Evolutionary conservation across 805 yeast species (phyloP).

Genomic region (Zygotorulaspora sp.): DNA sequence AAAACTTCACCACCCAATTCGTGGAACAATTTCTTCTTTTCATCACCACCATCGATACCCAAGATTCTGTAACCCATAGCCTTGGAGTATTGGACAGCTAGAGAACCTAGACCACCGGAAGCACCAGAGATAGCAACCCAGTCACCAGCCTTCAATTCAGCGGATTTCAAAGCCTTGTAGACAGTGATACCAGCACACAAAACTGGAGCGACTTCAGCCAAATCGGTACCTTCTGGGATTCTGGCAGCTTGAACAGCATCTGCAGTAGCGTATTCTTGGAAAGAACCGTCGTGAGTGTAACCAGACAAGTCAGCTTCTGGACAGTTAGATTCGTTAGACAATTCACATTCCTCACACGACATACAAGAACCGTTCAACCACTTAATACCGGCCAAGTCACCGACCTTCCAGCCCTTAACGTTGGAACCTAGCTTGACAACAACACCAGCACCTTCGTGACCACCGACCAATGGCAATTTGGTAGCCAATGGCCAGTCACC

Average conservation of each 20-base stretch:
- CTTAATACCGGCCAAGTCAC: conserved; percentile 61
- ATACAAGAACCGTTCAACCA: conserved; percentile 64
- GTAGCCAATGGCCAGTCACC: conserved; percentile 85
- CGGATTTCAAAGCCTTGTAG: conserved; percentile 83
- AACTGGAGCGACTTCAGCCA: conserved; percentile 74
- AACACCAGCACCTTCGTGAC: conserved; percentile 68
- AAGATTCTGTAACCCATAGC: conserved; percentile 73
- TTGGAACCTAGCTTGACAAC: conserved; percentile 57
- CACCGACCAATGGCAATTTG: conserved; percentile 60
- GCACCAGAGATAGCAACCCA: conserved; percentile 79
- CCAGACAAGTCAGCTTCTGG: conserved; percentile 71
- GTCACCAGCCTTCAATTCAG: conserved; percentile 62
- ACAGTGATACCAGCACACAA: conserved; percentile 91
- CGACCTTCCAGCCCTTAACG: conserved; percentile 55
- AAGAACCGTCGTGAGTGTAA: conserved; percentile 85
- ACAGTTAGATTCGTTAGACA: conserved; percentile 58
- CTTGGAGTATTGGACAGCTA: conserved; percentile 69
- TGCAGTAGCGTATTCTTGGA: conserved; percentile 87
- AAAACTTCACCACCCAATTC: conserved; percentile 63
- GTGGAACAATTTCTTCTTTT: conserved; percentile 50
- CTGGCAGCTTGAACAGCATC: conserved; percentile 83
- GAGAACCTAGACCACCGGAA: conserved; percentile 74
- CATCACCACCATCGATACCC: conserved; percentile 68
- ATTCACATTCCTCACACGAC: conserved; percentile 57
- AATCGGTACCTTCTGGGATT: conserved; percentile 68